phyloP scores from a whole-genome alignment of 495 filamentous ascomycete genomes.

The Penicillium alfredii region DNA sequence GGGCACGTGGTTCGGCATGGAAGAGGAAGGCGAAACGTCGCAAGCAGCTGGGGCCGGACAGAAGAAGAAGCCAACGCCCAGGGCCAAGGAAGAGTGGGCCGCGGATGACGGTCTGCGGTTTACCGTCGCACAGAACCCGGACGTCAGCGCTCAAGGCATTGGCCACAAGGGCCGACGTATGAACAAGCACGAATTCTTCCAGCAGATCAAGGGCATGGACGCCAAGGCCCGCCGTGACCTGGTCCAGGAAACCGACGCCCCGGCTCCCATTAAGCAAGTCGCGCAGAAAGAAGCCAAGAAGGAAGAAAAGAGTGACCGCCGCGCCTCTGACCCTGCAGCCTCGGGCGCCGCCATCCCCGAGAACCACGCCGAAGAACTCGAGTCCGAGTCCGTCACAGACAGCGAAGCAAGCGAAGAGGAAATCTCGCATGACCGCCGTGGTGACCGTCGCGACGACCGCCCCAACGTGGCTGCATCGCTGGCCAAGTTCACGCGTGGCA shows the following conservation, averaged over 20 bases:
- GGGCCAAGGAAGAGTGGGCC: slow-evolving; percentile 43
- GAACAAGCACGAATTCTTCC: slow-evolving; percentile 89
- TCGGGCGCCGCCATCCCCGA: slow-evolving; percentile 15
- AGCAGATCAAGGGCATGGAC: slow-evolving; percentile 74
- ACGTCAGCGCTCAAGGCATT: slow-evolving; percentile 27
- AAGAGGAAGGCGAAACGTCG: slow-evolving; percentile 42
- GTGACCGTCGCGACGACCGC: slow-evolving; percentile 23
- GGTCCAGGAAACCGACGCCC: slow-evolving; percentile 61
- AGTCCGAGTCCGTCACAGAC: slow-evolving; percentile 24
- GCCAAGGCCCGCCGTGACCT: slow-evolving; percentile 65
- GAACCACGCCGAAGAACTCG: slow-evolving; percentile 17
- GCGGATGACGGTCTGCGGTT: slow-evolving; percentile 83
- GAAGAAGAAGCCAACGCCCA: slow-evolving; percentile 25
- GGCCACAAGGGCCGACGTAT: slow-evolving; percentile 59
- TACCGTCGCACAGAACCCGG: slow-evolving; percentile 53
- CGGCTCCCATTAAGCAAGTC: slow-evolving; percentile 52
- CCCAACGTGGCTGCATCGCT: slow-evolving; percentile 44
- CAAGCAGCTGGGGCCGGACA: slow-evolving; percentile 22
- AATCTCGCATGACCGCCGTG: too few species aligned
- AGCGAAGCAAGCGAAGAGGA: slow-evolving; percentile 28
- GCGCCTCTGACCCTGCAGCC: slow-evolving; percentile 15
- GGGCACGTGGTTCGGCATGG: slow-evolving; percentile 58
- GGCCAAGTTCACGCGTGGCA: slow-evolving; percentile 35
- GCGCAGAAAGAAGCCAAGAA: slow-evolving; percentile 40
- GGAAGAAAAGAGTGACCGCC: slow-evolving; percentile 25